Base-by-base conservation (phyloP, 257 asterid species). In the Penstemon eatonii region DNA sequence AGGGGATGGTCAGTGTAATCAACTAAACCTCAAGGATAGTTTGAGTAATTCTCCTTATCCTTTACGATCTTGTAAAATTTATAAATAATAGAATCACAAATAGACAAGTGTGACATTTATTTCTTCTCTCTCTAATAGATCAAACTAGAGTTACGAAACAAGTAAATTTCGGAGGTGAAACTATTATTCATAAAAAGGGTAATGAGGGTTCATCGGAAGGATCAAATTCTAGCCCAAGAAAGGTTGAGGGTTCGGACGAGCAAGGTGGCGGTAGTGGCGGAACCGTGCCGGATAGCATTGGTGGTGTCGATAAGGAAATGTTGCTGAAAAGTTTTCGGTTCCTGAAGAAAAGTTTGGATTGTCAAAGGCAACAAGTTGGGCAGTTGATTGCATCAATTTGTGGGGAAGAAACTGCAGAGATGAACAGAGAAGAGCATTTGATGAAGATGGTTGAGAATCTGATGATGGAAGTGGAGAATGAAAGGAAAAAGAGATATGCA, bases 341-440 rank as follows among this genome's bases (percentile, higher is more conserved):
- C 46, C 65, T 89, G 75, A 84, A 75, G 80, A 82, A 79, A 46
- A 84, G 91, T 65, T 73, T 89, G 78, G 95, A 85, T 64, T 80
- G 81, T 43, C 88, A 91, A 44, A 82, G 78, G 68, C 72, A 67
- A 36, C 75, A 76, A 60, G 92, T 91, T 61, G 76, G 37, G 69
- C 63, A 76, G 41, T 42, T 85, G 68, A 91, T 88, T 11, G 84
- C 75, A 1, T 58, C 70, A 7, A 40, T 67, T 5, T 36, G 70
- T 4, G 83, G 91, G 63, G 75, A 69, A 63, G 83, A 74, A 25
- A 44, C 42, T 43, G 75, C 37, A 6, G 87, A 76, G 69, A 51
- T 46, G 70, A 76, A 49, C 53, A 77, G 70, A 41, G 87, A 86
- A 72, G 96, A 83, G 11, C 67, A 85, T 33, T 6, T 78, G 84